Evolutionary conservation across 2,329 filamentous ascomycete species (phyloP).

Genomic region (Sphaerulina musiva): DNA sequence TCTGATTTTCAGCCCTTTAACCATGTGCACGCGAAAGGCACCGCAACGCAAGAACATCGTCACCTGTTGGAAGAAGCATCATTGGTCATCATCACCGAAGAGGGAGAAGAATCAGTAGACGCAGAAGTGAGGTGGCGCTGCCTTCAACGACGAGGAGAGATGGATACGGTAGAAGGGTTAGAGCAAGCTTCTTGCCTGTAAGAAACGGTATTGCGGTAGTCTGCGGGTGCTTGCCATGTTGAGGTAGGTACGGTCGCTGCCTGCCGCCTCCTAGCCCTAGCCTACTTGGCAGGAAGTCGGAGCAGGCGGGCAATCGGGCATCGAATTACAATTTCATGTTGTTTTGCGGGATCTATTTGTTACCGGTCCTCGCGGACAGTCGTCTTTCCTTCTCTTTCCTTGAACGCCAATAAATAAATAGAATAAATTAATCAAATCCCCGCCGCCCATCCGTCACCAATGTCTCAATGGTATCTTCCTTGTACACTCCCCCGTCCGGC

Average conservation of each 20-base stretch:
- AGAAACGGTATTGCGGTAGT: not conserved
- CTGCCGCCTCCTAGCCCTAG: not conserved
- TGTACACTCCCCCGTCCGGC: constrained; percentile 3
- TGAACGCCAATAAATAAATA: not conserved
- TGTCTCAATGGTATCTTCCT: constrained; percentile 2
- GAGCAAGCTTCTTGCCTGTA: not conserved
- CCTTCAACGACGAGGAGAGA: not conserved
- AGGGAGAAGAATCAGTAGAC: not conserved
- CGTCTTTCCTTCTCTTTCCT: constrained; percentile 11
- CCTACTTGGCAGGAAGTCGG: not conserved
- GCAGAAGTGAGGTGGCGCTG: not conserved
- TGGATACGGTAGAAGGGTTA: not conserved
- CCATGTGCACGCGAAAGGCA: not conserved
- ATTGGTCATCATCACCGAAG: not conserved
- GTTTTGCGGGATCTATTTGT: not conserved
- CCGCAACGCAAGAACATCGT: not conserved
- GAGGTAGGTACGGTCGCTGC: not conserved
- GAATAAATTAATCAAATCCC: not conserved
- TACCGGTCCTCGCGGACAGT: constrained; percentile 22
- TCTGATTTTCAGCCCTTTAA: not conserved
- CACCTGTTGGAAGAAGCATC: not conserved
- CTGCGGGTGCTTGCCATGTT: not conserved
- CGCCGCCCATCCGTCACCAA: constrained; percentile 1
- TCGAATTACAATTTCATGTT: constrained; percentile 15
- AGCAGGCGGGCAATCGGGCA: constrained; percentile 1